A percentile compares a stretch with the other conserved stretches of the same genome.
These are phyloP conservation scores for Ophiostoma perfectum DNA, from an alignment of 2,329 filamentous ascomycete genomes.

Conservation along the genomic window DNA sequence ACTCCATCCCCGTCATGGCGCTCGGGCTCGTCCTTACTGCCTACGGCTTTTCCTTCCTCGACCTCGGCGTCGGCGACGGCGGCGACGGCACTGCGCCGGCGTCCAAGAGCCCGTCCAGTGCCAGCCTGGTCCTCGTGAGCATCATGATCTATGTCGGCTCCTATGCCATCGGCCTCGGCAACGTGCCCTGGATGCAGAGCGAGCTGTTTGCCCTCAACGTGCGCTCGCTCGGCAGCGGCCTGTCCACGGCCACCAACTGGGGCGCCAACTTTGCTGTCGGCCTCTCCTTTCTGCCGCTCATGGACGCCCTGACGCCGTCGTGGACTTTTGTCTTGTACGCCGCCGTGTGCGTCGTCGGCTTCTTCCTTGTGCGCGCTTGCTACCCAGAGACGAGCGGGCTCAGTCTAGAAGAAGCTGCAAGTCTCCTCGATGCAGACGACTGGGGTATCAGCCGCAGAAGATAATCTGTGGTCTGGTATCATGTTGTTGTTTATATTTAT, in stretches of 20 bases:
- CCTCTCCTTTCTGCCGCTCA: conserved; percentile 80
- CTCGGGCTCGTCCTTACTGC: conserved; percentile 65
- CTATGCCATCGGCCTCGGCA: conserved; percentile 83
- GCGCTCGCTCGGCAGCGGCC: conserved; percentile 64
- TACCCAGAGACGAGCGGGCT: conserved; percentile 86
- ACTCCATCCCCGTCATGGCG: conserved; percentile 79
- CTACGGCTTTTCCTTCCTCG: conserved; percentile 63
- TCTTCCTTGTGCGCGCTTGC: conserved; percentile 62
- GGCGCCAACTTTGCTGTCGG: conserved; percentile 79
- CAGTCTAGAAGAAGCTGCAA: conserved; percentile 72
- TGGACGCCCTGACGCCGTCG: conserved; percentile 66
- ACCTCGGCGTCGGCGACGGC: conserved; percentile 33
- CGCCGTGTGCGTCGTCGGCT: conserved; percentile 61
- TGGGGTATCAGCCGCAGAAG: conserved; percentile 57
- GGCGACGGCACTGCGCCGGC: neutral
- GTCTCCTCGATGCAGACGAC: conserved; percentile 62
- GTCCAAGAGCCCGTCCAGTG: conserved; percentile 28
- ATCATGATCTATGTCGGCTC: conserved; percentile 79
- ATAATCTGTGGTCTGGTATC: conserved; percentile 1
- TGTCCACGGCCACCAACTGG: conserved; percentile 82
- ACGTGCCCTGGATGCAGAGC: conserved; percentile 93
- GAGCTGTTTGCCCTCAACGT: conserved; percentile 80
- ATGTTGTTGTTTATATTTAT: neutral
- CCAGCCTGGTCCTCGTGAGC: conserved; percentile 60
- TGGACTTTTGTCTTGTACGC: conserved; percentile 83